phyloP scores from a whole-genome alignment of 83 land plant genomes.

The Thuja plicata region DNA sequence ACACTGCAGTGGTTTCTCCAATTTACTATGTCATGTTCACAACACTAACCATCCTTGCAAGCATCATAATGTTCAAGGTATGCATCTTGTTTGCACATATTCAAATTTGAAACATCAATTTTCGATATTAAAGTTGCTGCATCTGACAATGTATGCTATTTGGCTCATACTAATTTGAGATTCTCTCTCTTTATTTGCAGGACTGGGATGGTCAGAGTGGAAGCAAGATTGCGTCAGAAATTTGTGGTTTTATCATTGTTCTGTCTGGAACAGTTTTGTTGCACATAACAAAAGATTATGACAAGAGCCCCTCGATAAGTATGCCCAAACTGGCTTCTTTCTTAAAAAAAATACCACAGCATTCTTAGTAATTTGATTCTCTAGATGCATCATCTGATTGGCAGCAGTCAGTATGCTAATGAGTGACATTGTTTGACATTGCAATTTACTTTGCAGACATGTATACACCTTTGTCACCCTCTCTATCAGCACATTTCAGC shows the following conservation, averaged over 20 bases:
- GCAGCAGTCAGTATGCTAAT: neutral
- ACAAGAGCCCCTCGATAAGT: constrained; percentile 27
- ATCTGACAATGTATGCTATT: neutral
- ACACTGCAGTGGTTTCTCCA: constrained; percentile 73
- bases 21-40: constrained; percentile 79
- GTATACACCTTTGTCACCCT: constrained; percentile 51
- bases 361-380: neutral
- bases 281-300: constrained; percentile 66
- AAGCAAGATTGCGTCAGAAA: constrained; percentile 58
- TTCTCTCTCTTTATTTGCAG: constrained; percentile 29
- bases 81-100: constrained; percentile 4
- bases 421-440: neutral
- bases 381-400: neutral
- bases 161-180: constrained; percentile 1
- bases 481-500: constrained; percentile 43
- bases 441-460: constrained; percentile 21
- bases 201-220: constrained; percentile 74
- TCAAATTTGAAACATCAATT: neutral
- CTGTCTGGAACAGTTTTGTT: constrained; percentile 72
- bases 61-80: constrained; percentile 80
- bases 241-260: constrained; percentile 75
- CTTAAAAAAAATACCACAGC: neutral
- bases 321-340: neutral
- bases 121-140: neutral
- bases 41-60: constrained; percentile 65